Evolutionary conservation across 1,139 yeast species (phyloP).

Genomic region (Meyerozyma carpophila): DNA sequence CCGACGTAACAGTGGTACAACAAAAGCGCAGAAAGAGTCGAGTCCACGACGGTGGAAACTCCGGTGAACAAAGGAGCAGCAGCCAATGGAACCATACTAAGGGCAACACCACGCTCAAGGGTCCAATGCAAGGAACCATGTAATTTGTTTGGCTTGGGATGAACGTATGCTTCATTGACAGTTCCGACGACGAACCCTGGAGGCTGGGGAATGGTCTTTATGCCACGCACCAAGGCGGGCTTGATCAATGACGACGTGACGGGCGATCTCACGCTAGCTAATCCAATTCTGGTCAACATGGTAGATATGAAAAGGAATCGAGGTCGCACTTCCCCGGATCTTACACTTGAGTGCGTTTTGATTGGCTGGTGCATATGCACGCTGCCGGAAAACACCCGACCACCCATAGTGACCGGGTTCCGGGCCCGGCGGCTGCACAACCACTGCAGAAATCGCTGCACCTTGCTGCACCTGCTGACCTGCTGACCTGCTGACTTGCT

Average conservation of each 20-base stretch:
- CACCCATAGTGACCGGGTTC: too few species aligned
- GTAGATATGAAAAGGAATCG: neutral
- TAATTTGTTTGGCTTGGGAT: conserved; percentile 48
- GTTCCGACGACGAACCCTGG: conserved; percentile 73
- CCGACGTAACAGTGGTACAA: conserved; percentile 67
- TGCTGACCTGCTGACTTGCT: too few species aligned
- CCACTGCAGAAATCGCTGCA: neutral
- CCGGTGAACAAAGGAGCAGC: conserved; percentile 60
- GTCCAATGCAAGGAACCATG: conserved; percentile 78
- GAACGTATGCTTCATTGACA: conserved; percentile 66
- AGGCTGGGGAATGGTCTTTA: conserved; percentile 61
- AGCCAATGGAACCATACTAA: conserved; percentile 60
- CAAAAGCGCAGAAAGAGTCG: conserved; percentile 49
- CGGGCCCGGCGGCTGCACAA: neutral
- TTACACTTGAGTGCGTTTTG: conserved; percentile 9
- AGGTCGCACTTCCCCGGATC: conserved; percentile 9
- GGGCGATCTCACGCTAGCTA: conserved; percentile 15
- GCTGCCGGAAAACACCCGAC: neutral
- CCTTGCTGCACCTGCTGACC: too few species aligned
- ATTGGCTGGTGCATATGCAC: conserved; percentile 7
- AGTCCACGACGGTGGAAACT: conserved; percentile 47
- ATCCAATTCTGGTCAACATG: conserved; percentile 27
- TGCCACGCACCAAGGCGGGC: conserved; percentile 16
- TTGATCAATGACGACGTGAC: conserved; percentile 6
- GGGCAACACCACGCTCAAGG: conserved; percentile 53